phyloP scores from a whole-genome alignment of 352 stramenopile species.

The Pythium aquatile region DNA sequence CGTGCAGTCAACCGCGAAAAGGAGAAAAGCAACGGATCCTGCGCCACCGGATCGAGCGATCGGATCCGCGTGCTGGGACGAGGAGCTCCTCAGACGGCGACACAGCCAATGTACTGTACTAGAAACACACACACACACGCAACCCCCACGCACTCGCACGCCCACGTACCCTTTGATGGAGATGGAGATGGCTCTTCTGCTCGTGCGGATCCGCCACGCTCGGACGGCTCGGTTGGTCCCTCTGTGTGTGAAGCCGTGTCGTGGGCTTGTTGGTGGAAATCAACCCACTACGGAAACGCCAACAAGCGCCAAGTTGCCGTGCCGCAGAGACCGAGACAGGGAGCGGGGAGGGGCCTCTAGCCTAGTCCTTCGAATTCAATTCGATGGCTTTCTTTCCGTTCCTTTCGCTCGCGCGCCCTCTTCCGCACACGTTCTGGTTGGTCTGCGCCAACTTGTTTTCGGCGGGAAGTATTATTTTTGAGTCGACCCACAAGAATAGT shows the following conservation, averaged over 20 bases:
- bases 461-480: conserved; percentile 29
- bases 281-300: neutral
- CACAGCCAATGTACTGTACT: neutral
- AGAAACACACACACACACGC: neutral
- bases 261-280: conserved; percentile 3
- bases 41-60: too few relatives aligned
- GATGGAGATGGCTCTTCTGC: conserved; percentile 16
- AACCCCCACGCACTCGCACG: neutral
- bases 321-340: neutral
- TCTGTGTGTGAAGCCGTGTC: neutral
- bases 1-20: neutral
- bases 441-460: conserved; percentile 12
- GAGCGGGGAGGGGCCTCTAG: neutral
- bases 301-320: neutral
- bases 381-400: conserved; percentile 24
- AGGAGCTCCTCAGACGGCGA: neutral
- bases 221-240: neutral
- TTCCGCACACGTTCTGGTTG: conserved; percentile 20
- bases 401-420: conserved; percentile 27
- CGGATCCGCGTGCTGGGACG: neutral
- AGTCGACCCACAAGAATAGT: conserved; percentile 1
- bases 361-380: conserved; percentile 10
- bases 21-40: neutral
- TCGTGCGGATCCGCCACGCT: neutral
- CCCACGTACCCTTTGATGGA: neutral